Evolutionary conservation across 768 basidiomycete species (phyloP), one percentile per base, ranked within the genome.

Genomic region (Tulasnella sp.): DNA sequence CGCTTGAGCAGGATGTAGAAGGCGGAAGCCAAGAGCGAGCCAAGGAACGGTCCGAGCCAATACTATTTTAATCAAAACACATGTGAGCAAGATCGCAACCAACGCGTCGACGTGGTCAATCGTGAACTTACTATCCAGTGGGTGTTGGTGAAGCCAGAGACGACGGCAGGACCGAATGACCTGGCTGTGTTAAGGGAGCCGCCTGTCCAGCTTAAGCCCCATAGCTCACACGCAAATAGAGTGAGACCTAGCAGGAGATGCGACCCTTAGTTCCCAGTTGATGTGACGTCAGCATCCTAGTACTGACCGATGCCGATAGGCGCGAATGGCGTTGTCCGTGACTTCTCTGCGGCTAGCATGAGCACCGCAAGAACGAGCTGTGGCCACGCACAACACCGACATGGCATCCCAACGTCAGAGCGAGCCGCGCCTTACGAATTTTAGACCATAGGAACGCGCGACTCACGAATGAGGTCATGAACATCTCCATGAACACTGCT

Each of bases 331-430:
- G 83, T 85, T 1, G 75, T 73, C 27, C 73, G 71, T 64, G 84
- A 83, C 69, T 85, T 85, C 70, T 85, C 85, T 13, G 80, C 81
- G 3, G 85, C 84, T 26, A 86, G 69, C 82, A 86, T 85, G 62
- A 85, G 77, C n/a, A 85, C 81, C 4, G 84, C 73, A 13, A 84
- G 69, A 44, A 61, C 44, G 11, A 66, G 62, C 63, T 64, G 50
- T 15, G 10, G 27, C 3, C 10, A 4, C 4, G 44, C 13, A 27
- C 2, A 49, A n/a, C 2, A 26, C 19, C 41, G n/a, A 8, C 11
- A 48, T 30, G 3, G 8, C 21, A n/a, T 23, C 32, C n/a, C 1
- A 2, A 13, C 27, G 15, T 9, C 15, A 29, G 38, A 34, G 3
- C 15, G n/a, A n/a, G n/a, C n/a, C n/a, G n/a, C n/a, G n/a, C n/a